Evolutionary conservation across 495 filamentous ascomycete species (phyloP).

Genomic region (Friedmanniomyces simplex): DNA sequence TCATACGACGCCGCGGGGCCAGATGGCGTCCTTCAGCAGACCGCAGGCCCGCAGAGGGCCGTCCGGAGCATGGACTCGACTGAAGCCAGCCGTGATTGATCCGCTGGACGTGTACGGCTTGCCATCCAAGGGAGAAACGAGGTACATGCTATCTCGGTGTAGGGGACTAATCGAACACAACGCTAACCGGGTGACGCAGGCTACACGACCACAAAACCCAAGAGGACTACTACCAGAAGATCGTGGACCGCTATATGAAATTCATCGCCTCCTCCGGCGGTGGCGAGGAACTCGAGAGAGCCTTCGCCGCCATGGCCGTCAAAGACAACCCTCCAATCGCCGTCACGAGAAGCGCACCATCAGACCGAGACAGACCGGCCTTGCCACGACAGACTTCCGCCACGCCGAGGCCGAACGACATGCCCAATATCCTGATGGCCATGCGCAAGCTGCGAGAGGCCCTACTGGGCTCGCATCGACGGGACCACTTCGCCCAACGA

Average conservation of each 20-base stretch:
- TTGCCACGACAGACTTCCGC: conserved; percentile 9
- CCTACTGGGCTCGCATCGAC: conserved; percentile 60
- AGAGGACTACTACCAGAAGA: conserved; percentile 73
- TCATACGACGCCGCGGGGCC: not conserved
- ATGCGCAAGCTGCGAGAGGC: conserved; percentile 89
- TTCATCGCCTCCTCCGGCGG: conserved; percentile 64
- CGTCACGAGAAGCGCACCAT: conserved; percentile 35
- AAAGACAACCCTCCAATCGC: conserved; percentile 34
- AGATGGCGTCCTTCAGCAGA: conserved; percentile 22
- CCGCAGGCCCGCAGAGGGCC: conserved; percentile 36
- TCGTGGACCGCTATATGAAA: conserved; percentile 73
- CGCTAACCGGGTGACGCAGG: conserved; percentile 33
- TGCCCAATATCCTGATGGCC: conserved; percentile 54
- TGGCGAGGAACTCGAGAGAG: conserved; percentile 57
- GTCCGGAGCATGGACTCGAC: conserved; percentile 52
- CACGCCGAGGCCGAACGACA: conserved; percentile 30
- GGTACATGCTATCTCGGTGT: conserved; percentile 1
- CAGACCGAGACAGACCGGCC: conserved; percentile 19
- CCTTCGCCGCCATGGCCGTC: conserved; percentile 59
- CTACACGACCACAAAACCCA: conserved; percentile 66
- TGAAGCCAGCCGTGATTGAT: conserved; percentile 61
- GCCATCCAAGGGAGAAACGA: conserved; percentile 75
- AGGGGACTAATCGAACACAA: not conserved
- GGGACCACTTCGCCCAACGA: conserved; percentile 42
- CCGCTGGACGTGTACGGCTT: conserved; percentile 67